Base-by-base conservation (phyloP, 2,329 filamentous ascomycete species). In the Aspergillus phoenicis region DNA sequence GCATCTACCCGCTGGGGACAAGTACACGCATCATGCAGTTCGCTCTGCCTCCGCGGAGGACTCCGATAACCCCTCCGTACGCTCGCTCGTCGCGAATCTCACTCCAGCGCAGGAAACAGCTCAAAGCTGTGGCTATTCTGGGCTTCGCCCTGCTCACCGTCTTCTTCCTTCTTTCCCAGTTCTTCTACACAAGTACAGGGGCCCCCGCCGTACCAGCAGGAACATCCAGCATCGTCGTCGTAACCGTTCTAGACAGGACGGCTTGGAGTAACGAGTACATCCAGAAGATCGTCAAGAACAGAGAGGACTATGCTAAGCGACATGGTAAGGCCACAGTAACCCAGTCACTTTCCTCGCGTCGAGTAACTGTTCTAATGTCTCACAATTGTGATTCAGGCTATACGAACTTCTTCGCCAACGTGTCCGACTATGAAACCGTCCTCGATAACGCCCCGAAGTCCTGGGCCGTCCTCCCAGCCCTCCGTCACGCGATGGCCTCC, bases 1-100 rank as follows among this genome's bases (percentile, higher is more conserved):
- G 62, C 62, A 63, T 56, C 45, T 54, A 39, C 59, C 59, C 58
- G 66, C 67, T 66, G 70, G 68, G 66, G 65, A 64, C 57, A 47
- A 58, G 43, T 62, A 52, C 30, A 48, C 13, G 24, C 53, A 59
- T 38, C 68, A 95, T 97, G 92, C 93, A 97, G 77, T 93, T 94
- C 83, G 92, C 93, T 65, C 88, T 96, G 70, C 93, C 93, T 58
- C 87, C 91, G 71, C 89, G 93, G 77, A 96, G 94, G 80, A 87
- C 85, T 72, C 94, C 91, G 66, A 87, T 89, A 73, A 87, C 90
- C 67, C 86, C 88, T 66, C 88, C 89, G 30, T 94, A 91, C 78
- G 83, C 66, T 80, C 87, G 71, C 79, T 71, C 77, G 24, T 73
- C 77, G 52, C 69, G 69, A 60, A 63, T 78, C 26, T 73, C 75